Evolutionary conservation across 2,329 filamentous ascomycete species (phyloP), one percentile per base, ranked within the genome.

Genomic region (Aspergillus aculeatus): DNA sequence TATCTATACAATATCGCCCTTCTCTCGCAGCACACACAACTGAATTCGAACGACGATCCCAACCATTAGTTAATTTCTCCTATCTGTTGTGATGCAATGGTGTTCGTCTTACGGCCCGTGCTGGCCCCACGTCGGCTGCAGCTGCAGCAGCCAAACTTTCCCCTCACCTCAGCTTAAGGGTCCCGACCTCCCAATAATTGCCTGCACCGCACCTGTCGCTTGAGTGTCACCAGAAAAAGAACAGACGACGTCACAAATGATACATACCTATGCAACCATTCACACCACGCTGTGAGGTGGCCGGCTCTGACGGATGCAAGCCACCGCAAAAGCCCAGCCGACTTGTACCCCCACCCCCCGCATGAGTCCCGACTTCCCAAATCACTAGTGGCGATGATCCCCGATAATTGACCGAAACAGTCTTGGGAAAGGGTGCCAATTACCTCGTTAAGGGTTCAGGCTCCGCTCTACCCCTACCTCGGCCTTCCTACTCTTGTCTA

Each of bases 351-450:
- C 7, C 32, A 4, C 32, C 38, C 38, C 38, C 38, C 38, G n/a
- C 38, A 44, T 44, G 38, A 19, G 6, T 9, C 16, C 38, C 38
- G 6, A 19, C 38, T 44, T 10, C 24, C 41, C 12, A 54, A 19
- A n/a, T 56, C 41, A 52, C 57, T 57, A 19, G 41, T 61, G 47
- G 60, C 57, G 49, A 62, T 41, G 49, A 62, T 56, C 38, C 35
- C 64, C 62, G 65, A 66, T 65, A 67, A 60, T 65, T 58, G 64
- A 59, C 59, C 61, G 65, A 62, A 50, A 57, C 49, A 47, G 29
- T 44, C 5, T 32, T 50, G 29, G 11, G 21, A 35, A 24, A 50
- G 21, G 51, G 29, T 51, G 49, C 56, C 54, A 57, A 31, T 49
- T 50, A 38, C 44, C 58, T 38, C 35, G 41, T 51, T 60, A 21